Base-by-base conservation (phyloP, 345 rosid species). In the Camelina hispida region DNA sequence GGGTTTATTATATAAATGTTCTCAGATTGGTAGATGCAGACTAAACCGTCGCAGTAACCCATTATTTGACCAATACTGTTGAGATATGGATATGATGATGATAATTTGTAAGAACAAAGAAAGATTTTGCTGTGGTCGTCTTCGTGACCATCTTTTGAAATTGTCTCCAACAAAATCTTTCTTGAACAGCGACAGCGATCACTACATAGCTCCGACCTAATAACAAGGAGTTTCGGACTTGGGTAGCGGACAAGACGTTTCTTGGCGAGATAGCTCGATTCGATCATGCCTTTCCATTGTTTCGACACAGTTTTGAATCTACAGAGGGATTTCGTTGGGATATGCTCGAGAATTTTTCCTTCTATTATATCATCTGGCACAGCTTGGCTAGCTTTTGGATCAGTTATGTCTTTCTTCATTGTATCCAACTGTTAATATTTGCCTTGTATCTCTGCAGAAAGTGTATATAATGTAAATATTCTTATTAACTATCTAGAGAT, bases 21-120 rank as follows among this genome's bases (percentile, higher is more conserved):
- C 3, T 53, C 68, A 44, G 30, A 7, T n/a, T 63, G 40, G 53
- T 63, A 63, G 40, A 58, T 58, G 23, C 62, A 58, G 7, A 46
- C 23, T 38, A 63, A 25, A 30, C 68, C 68, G 6, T 63, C 12
- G 68, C 68, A 63, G 16, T 63, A 30, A 38, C 68, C 68, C 23
- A 16, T 15, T 7, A 63, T 25, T n/a, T 35, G 53, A 63, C 35
- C 68, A 20, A 23, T 13, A 8, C 44, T 4, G n/a, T n/a, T 16
- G 1, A 8, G 3, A 25, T 25, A 32, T n/a, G 23, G 25, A 44
- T 64, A 38, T 38, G 14, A 38, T 38, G 43, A 9, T 46, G 40
- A 54, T 46, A 46, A 1, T 16, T 64, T 5, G 56, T 30, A 64
- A 47, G 56, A 47, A 30, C 16, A 30, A 47, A 58, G 4, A 32